A percentile compares a stretch with the other conserved stretches of the same genome.
Conservation (phyloP, 2,329 filamentous ascomycete genomes). For the Aspergillus floridensis region DNA sequence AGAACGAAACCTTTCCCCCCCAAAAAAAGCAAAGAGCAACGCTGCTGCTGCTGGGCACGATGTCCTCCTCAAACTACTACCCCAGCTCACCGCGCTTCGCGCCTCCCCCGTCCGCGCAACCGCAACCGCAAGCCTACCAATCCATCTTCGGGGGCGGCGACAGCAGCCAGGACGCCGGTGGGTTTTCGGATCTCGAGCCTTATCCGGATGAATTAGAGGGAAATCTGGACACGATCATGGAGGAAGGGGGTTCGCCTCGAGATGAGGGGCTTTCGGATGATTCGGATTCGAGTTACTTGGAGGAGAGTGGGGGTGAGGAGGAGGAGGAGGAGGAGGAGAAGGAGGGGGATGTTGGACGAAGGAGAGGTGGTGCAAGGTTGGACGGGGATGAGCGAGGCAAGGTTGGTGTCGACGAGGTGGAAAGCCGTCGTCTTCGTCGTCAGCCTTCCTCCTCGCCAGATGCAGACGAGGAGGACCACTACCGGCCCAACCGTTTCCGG, state of each 20-base stretch:
- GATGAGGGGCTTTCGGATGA: slow-evolving; percentile 23
- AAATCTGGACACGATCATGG: slow-evolving; percentile 20
- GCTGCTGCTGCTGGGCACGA: too few relatives aligned
- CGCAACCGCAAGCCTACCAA: slow-evolving; percentile 12
- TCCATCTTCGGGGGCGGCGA: slow-evolving; percentile 33
- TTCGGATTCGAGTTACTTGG: slow-evolving; percentile 26
- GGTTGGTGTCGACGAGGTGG: too few relatives aligned
- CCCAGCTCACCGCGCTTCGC: slow-evolving; percentile 20
- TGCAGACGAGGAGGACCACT: neutral
- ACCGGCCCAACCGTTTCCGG: slow-evolving; percentile 69
- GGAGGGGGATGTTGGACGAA: neutral
- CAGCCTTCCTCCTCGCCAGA: neutral
- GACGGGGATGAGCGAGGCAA: too few relatives aligned
- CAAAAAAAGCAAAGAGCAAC: too few relatives aligned
- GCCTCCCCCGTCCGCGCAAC: slow-evolving; percentile 31
- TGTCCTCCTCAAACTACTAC: slow-evolving; percentile 28
- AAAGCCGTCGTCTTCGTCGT: too few relatives aligned
- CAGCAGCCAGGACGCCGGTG: slow-evolving; percentile 20
- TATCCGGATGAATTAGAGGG: neutral
- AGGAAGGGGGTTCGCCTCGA: slow-evolving; percentile 18
- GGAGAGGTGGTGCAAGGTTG: too few relatives aligned
- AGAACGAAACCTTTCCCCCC: too few relatives aligned
- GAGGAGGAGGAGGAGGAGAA: neutral
- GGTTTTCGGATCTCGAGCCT: slow-evolving; percentile 10
- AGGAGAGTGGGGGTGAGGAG: slow-evolving; percentile 19